Percentiles rank a stretch among this genome's conserved stretches.
Evolutionary conservation across 768 basidiomycete species (phyloP).

Genomic region (Mrakia blollopis): DNA sequence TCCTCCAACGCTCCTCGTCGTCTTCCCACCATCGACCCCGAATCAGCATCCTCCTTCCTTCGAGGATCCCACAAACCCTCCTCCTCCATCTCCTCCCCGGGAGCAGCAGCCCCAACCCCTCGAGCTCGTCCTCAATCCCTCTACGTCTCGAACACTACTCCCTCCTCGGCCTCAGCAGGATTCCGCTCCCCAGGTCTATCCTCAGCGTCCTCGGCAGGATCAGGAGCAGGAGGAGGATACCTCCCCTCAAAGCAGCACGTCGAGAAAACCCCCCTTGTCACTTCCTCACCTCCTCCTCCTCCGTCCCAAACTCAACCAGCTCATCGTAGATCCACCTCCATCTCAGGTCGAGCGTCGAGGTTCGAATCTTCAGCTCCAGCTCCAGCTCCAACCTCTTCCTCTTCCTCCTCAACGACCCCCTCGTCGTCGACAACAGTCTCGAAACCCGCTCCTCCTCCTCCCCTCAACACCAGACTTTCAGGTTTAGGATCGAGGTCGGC

Average conservation of each 20-base stretch:
- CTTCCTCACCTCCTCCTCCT: background rate
- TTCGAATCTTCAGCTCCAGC: background rate
- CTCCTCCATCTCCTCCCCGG: background rate
- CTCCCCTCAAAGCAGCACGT: too few relatives aligned
- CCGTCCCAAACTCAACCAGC: background rate
- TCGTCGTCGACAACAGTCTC: background rate
- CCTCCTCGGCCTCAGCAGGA: too few relatives aligned
- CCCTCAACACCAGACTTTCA: background rate
- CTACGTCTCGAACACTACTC: background rate
- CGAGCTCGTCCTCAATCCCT: conserved; percentile 10
- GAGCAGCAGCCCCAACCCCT: background rate
- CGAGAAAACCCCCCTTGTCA: background rate
- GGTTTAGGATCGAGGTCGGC: background rate
- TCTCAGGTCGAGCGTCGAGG: background rate
- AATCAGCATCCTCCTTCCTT: conserved; percentile 16
- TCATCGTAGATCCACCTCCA: background rate
- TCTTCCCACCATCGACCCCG: conserved; percentile 20
- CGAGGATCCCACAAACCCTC: conserved; percentile 7
- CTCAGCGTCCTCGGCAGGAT: too few relatives aligned
- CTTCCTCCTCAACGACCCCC: background rate
- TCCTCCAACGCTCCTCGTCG: conserved; percentile 3
- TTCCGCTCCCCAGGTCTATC: too few relatives aligned
- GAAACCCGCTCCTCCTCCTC: background rate
- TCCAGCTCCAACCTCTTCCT: background rate
- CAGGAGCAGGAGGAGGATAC: too few relatives aligned